Evolutionary conservation across 495 filamentous ascomycete species (phyloP), one percentile per base, ranked within the genome.

Genomic region (Podospora sp.): DNA sequence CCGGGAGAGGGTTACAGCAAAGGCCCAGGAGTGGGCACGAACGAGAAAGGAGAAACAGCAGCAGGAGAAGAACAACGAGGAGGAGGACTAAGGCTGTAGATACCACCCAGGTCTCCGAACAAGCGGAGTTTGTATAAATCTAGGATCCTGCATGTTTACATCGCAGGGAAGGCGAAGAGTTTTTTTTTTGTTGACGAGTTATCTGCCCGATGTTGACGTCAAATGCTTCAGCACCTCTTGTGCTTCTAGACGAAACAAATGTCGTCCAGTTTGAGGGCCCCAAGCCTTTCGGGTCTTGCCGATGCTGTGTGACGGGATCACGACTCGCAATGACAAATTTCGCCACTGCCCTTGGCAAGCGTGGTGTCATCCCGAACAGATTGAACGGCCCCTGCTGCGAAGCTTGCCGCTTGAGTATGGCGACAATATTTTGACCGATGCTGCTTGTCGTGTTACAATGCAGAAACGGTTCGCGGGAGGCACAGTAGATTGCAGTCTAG

Each of bases 1-100:
- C 69, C 82, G 89, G 60, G 89, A 92, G 71, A 86, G 83, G 62
- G 91, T 92, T 36, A 88, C 89, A 72, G 89, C 87, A 9, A 89
- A 86, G 78, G 92, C 92, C 18, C 87, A 85, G 67, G 89, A 91
- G 69, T 95, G 83, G 79, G 79, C 83, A 40, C 70, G 56, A 71
- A 77, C 75, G 0, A 77, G 76, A 60, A 72, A 65, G 58, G 78
- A 80, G 71, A 62, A 29, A 51, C 61, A 69, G 66, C 59, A 69
- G 1, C 71, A 63, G 12, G 71, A 68, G 51, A 75, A 72, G 11
- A 60, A 73, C 26, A 76, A 73, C 8, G 77, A 72, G 14, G 70
- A 64, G 22, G 62, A 74, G 58, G 68, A 60, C 21, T 35, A 22
- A 59, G 22, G 49, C 18, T 20, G 59, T 27, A 55, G 52, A 22